Evolutionary conservation across 2,329 filamentous ascomycete species (phyloP).

Genomic region (Coleophoma crateriformis): DNA sequence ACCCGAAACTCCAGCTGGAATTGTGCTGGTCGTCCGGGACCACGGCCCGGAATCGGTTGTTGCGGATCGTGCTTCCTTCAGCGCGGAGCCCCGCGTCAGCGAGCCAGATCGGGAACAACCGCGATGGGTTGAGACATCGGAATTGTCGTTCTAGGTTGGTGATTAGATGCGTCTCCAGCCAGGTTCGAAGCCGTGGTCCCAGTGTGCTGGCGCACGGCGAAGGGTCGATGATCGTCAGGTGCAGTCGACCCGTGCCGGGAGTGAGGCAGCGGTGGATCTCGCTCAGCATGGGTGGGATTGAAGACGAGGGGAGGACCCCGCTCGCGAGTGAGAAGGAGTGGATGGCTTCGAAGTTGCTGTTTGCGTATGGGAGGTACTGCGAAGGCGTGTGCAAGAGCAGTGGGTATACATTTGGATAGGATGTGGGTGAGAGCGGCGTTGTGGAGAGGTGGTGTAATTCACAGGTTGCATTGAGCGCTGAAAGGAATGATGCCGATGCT

Average conservation of each 20-base stretch:
- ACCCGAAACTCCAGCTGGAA: no score
- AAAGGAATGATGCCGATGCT: constrained; percentile 23
- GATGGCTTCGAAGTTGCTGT: constrained; percentile 39
- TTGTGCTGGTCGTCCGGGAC: not conserved
- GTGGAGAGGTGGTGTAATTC: constrained; percentile 39
- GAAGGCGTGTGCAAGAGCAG: constrained; percentile 27
- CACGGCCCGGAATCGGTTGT: constrained; percentile 18
- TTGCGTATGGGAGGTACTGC: constrained; percentile 29
- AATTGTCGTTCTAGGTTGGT: constrained; percentile 53
- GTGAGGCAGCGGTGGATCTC: constrained; percentile 51
- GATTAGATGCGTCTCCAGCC: constrained; percentile 57
- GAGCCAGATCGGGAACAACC: constrained; percentile 54
- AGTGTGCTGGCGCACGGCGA: constrained; percentile 48
- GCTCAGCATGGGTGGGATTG: constrained; percentile 49
- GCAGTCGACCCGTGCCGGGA: constrained; percentile 44
- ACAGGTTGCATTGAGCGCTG: constrained; percentile 26
- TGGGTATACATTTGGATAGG: constrained; percentile 27
- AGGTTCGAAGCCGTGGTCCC: constrained; percentile 51
- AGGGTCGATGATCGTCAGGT: constrained; percentile 59
- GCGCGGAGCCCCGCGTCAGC: constrained; percentile 46
- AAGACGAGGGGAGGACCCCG: constrained; percentile 43
- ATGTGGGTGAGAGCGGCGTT: constrained; percentile 25
- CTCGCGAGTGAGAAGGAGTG: constrained; percentile 51
- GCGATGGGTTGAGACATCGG: constrained; percentile 53
- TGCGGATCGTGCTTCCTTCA: constrained; percentile 16